Percentiles rank a stretch among this genome's conserved stretches.
Evolutionary conservation across 2,329 filamentous ascomycete genomes (phyloP).

Genomic region (Zymoseptoria passerinii): DNA sequence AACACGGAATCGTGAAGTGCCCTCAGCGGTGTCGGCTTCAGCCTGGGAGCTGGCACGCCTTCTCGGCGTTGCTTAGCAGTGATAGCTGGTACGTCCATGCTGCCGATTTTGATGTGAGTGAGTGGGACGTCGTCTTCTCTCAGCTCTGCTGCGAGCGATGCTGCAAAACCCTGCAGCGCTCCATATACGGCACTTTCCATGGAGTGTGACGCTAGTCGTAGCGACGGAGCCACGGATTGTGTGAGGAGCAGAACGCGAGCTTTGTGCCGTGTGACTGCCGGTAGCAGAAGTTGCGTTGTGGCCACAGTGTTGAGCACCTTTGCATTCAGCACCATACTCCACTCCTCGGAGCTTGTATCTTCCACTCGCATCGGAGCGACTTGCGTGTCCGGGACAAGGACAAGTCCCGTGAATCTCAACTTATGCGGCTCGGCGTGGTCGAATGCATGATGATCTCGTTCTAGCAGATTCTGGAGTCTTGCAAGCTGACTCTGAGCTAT

Average conservation of each 20-base stretch:
- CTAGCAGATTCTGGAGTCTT: slow-evolving; percentile 62
- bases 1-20: slow-evolving; percentile 82
- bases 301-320: slow-evolving; percentile 85
- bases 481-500: slow-evolving; percentile 61
- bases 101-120: slow-evolving; percentile 76
- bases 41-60: slow-evolving; percentile 28
- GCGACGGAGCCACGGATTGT: slow-evolving; percentile 69
- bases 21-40: slow-evolving; percentile 55
- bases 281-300: slow-evolving; percentile 76
- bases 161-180: slow-evolving; percentile 77
- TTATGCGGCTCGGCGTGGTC: slow-evolving; percentile 67
- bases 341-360: slow-evolving; percentile 71
- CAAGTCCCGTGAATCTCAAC: slow-evolving; percentile 66
- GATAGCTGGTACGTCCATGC: slow-evolving; percentile 72
- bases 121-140: slow-evolving; percentile 67
- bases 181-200: slow-evolving; percentile 80
- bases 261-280: slow-evolving; percentile 45
- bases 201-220: slow-evolving; percentile 71
- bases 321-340: slow-evolving; percentile 85
- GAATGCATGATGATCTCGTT: slow-evolving; percentile 66
- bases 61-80: slow-evolving; percentile 33
- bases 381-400: slow-evolving; percentile 67
- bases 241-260: slow-evolving; percentile 68
- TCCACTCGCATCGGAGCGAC: slow-evolving; percentile 63
- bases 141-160: slow-evolving; percentile 72